Evolutionary conservation across 352 stramenopile species (phyloP), one percentile per base, ranked within the genome.

Genomic region (Saprolegnia diclina): DNA sequence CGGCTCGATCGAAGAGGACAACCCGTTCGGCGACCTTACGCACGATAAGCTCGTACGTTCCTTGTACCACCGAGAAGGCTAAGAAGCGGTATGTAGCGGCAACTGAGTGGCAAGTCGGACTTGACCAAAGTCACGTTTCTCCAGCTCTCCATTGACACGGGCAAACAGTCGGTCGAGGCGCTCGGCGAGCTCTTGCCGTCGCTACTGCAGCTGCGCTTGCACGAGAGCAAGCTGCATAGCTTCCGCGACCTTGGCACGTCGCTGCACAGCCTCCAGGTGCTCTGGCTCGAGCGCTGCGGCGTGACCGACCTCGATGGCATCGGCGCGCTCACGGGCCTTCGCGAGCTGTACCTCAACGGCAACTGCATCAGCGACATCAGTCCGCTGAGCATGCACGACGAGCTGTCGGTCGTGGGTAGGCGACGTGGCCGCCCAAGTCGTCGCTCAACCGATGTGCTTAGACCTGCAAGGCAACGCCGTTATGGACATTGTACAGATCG

Each of bases 241-340:
- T 92, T 96, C 62, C 77, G 89, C 0, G 89, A 95, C 67, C 72
- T 95, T 6, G 89, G 89, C 18, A 96, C 84, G 38, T 91, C 83
- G 14, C 73, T 95, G 19, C 75, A 84, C 32, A 79, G 73, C 29
- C 73, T 96, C 9, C 78, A 79, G 18, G 76, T 85, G 44, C 77
- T 96, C 35, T 87, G 77, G 65, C 73, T 91, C 37, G 76, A 80
- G 57, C 70, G 81, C 52, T 91, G 87, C 53, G 76, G 76, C 16
- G 85, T 96, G 44, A 76, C 67, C 40, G 87, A 96, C 42, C 77
- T 96, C 13, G 88, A 96, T 52, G 89, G 89, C 53, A 95, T 96
- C 63, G 76, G 85, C 52, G 87, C 85, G 16, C 78, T 96, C 37
- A 77, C 78, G n/a, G 81, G 76, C 16, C 72, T 96, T 35, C 81